A percentile compares a stretch with the other conserved stretches of the same genome.
Conservation (phyloP, 1,284 basidiomycete genomes). For the Phylloporus gajari region DNA sequence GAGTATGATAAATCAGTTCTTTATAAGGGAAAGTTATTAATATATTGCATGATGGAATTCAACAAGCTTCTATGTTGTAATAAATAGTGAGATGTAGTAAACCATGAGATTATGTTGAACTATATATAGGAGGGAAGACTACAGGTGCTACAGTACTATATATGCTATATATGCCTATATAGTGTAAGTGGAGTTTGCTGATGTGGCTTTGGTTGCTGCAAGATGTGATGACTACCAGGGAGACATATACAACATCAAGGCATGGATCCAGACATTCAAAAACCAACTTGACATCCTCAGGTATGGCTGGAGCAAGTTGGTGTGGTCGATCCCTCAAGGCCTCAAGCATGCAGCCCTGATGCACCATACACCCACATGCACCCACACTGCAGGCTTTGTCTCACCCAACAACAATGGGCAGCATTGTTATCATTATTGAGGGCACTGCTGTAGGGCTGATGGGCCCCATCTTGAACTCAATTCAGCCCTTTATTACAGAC, state of each 20-base stretch:
- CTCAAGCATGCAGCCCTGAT: slow-evolving; percentile 40
- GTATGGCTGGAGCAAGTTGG: slow-evolving; percentile 36
- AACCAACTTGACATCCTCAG: slow-evolving; percentile 42
- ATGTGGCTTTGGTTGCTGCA: slow-evolving; percentile 34
- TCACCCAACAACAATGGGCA: slow-evolving; percentile 41
- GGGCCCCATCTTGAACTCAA: not conserved
- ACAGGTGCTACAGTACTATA: no score
- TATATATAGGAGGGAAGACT: no score
- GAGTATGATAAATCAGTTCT: no score
- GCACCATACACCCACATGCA: slow-evolving; percentile 27
- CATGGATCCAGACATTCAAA: slow-evolving; percentile 41
- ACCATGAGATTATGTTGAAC: no score
- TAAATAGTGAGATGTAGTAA: no score
- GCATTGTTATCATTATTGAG: slow-evolving; percentile 36
- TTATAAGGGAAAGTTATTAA: no score
- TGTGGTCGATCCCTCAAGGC: slow-evolving; percentile 44
- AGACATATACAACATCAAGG: slow-evolving; percentile 30
- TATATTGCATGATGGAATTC: no score
- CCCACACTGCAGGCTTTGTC: slow-evolving; percentile 35
- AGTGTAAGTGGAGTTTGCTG: no score
- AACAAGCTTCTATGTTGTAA: no score
- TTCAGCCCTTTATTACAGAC: slow-evolving; percentile 37
- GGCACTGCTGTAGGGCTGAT: slow-evolving; percentile 27
- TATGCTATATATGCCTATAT: no score
- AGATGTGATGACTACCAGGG: slow-evolving; percentile 2